phyloP scores from a whole-genome alignment of 1,284 basidiomycete species.

The Naganishia albida region DNA sequence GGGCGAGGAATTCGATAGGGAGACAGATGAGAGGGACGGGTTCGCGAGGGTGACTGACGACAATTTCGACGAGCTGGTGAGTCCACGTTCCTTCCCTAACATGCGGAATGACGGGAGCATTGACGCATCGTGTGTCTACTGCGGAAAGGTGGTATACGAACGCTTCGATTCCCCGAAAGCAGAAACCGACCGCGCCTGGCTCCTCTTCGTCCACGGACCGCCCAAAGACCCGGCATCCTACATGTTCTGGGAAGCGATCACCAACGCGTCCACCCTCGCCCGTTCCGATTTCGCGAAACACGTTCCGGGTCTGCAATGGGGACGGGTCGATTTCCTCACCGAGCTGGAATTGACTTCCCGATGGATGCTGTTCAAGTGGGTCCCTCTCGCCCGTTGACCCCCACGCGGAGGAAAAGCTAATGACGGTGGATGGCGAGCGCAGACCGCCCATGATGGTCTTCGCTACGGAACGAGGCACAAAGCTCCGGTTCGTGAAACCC shows the following conservation, averaged over 20 bases:
- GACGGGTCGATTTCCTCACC: constrained; percentile 44
- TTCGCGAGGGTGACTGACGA: constrained; percentile 44
- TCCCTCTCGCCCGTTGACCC: too few species aligned
- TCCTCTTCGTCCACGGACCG: constrained; percentile 41
- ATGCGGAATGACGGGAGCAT: not conserved
- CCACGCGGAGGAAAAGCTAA: not conserved
- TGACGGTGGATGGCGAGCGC: not conserved
- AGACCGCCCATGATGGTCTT: constrained; percentile 48
- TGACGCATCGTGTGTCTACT: not conserved
- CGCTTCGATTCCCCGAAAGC: constrained; percentile 13
- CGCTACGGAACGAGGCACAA: constrained; percentile 39
- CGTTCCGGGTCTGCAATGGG: constrained; percentile 37
- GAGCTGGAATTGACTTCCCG: constrained; percentile 42
- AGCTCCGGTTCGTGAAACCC: constrained; percentile 42
- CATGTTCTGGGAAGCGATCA: constrained; percentile 37
- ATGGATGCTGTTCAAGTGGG: constrained; percentile 48
- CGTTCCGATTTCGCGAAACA: constrained; percentile 8
- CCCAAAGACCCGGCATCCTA: constrained; percentile 35
- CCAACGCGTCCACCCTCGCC: constrained; percentile 38
- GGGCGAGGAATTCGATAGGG: constrained; percentile 20
- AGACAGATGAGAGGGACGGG: constrained; percentile 67
- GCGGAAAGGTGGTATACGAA: constrained; percentile 32
- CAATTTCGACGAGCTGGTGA: constrained; percentile 41
- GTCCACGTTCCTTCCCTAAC: not conserved
- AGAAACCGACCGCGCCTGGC: constrained; percentile 41